Conservation (phyloP, 192 early-diverging fungal species). For the Kickxella alabastrina region DNA sequence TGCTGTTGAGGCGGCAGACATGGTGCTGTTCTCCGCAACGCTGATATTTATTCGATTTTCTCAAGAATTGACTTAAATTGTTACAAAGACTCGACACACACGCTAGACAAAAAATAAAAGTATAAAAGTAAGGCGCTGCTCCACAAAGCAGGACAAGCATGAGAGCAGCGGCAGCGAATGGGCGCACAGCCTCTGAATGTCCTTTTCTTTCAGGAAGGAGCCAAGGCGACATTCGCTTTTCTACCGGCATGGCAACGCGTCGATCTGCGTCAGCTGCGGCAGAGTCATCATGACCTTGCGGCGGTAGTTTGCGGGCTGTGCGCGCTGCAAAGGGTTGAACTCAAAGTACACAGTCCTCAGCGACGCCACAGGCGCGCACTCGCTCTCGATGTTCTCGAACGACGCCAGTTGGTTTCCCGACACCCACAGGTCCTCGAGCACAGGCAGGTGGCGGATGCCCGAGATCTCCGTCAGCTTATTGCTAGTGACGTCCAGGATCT, state of each 20-base stretch:
- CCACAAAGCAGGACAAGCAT: too few relatives aligned
- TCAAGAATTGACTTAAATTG: too few relatives aligned
- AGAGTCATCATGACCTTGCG: constrained; percentile 80
- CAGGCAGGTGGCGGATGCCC: constrained; percentile 62
- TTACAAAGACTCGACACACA: too few relatives aligned
- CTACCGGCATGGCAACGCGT: constrained; percentile 62
- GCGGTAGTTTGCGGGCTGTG: constrained; percentile 73
- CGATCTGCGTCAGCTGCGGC: constrained; percentile 87
- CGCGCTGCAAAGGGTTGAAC: constrained; percentile 87
- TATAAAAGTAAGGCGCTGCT: too few relatives aligned
- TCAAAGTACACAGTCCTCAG: constrained; percentile 91
- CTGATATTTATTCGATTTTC: too few relatives aligned
- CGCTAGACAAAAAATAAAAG: too few relatives aligned
- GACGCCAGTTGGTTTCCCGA: constrained; percentile 73
- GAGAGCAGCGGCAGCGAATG: too few relatives aligned
- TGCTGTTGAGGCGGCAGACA: too few relatives aligned
- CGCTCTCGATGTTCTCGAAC: constrained; percentile 70
- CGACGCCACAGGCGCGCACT: constrained; percentile 57
- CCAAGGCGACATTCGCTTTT: background rate
- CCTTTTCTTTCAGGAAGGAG: too few relatives aligned
- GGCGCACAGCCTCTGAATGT: too few relatives aligned
- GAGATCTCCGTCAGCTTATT: constrained; percentile 75
- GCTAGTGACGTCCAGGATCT: constrained; percentile 80
- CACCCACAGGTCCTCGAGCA: constrained; percentile 90
- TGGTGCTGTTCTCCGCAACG: too few relatives aligned